Percentiles rank a stretch among this genome's conserved stretches.
Evolutionary conservation across 2,329 filamentous ascomycete species (phyloP).

Genomic region (Neonectria faginata): DNA sequence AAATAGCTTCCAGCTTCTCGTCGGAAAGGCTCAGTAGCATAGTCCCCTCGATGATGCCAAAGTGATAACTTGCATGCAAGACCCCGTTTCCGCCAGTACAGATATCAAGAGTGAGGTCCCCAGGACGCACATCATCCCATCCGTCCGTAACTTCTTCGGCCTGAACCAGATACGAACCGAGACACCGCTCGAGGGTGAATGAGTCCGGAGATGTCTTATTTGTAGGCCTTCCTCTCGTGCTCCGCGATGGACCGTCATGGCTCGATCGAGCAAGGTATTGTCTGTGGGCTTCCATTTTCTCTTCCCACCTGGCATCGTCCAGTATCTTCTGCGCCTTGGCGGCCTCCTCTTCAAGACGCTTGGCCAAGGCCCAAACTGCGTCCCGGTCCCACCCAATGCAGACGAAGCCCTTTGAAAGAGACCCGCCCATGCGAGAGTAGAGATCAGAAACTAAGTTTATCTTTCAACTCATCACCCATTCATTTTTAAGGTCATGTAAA

Average conservation of each 20-base stretch:
- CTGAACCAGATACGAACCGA: slow-evolving; percentile 24
- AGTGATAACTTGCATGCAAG: slow-evolving; percentile 9
- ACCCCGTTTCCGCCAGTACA: neutral
- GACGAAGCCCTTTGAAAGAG: neutral
- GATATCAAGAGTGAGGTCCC: slow-evolving; percentile 20
- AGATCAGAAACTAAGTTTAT: slow-evolving; percentile 1
- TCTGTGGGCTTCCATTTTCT: slow-evolving; percentile 12
- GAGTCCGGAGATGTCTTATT: neutral
- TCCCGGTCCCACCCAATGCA: slow-evolving; percentile 21
- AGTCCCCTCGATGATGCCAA: slow-evolving; percentile 22
- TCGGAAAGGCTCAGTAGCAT: slow-evolving; percentile 23
- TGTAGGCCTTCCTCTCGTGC: neutral
- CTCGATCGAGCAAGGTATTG: neutral
- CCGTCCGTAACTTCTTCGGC: slow-evolving; percentile 11
- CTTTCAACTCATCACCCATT: neutral
- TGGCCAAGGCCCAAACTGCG: neutral
- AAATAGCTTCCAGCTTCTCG: slow-evolving; percentile 13
- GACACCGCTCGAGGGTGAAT: slow-evolving; percentile 20
- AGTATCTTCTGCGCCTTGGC: neutral
- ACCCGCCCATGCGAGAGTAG: neutral
- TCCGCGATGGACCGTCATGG: neutral
- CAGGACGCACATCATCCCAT: slow-evolving; percentile 3
- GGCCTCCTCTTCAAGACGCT: neutral
- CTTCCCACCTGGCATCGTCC: slow-evolving; percentile 3
- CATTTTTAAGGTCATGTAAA: neutral